Percentiles rank a stretch among this genome's conserved stretches.
These are phyloP conservation scores for Citrullus mucosospermus DNA, from an alignment of 306 rosid genomes.

Conservation along the genomic window DNA sequence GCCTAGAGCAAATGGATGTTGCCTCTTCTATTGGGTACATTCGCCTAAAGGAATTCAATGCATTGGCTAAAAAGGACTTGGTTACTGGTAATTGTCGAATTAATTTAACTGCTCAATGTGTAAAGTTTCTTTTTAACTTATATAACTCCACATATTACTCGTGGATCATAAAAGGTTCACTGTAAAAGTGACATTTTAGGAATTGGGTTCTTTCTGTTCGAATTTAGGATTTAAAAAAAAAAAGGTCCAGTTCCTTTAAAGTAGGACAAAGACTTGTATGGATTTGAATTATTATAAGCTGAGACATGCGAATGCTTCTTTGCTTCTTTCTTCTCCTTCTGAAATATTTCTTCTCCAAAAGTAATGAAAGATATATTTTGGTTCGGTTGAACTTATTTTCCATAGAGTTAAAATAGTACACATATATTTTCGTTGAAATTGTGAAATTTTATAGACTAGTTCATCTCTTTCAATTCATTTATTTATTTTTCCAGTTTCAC, in stretches of 20 bases:
- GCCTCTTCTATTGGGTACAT: slow-evolving; percentile 63
- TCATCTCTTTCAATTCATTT: not conserved
- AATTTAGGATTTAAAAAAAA: not conserved
- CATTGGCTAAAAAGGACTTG: slow-evolving; percentile 87
- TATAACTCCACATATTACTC: not conserved
- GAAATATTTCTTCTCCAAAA: not conserved
- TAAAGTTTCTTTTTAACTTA: not conserved
- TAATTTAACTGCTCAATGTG: not conserved
- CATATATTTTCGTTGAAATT: not conserved
- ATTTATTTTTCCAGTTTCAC: not conserved
- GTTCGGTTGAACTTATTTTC: not conserved
- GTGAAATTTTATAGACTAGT: not conserved
- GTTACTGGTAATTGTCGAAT: slow-evolving; percentile 45
- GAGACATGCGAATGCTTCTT: not conserved
- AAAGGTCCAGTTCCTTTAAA: not conserved
- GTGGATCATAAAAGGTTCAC: not conserved
- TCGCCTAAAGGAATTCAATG: slow-evolving; percentile 91
- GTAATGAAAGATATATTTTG: not conserved
- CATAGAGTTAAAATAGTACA: not conserved
- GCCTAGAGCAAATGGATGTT: slow-evolving; percentile 61
- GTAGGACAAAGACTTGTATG: not conserved
- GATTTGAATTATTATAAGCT: not conserved
- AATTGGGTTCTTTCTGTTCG: not conserved
- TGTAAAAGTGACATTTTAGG: not conserved
- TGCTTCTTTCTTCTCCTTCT: not conserved